Percentiles rank a stretch among this genome's conserved stretches.
These are phyloP conservation scores for Solanum bulbocastanum DNA, from an alignment of 257 asterid species.

Conservation along the genomic window DNA sequence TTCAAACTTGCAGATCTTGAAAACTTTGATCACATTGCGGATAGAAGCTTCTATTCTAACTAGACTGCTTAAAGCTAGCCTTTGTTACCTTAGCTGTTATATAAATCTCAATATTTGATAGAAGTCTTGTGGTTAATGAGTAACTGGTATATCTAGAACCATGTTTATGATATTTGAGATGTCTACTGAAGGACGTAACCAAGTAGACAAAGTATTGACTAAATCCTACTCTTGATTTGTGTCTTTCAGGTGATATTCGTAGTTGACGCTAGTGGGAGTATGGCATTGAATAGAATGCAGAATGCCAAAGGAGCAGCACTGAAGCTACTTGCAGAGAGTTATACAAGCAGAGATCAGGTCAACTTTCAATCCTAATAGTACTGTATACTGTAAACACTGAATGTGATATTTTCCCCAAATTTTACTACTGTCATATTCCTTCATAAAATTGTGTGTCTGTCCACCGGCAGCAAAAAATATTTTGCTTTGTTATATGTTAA, in stretches of 20 bases:
- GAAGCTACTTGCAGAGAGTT: slow-evolving; percentile 91
- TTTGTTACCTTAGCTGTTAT: neutral
- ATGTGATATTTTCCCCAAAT: neutral
- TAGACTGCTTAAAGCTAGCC: neutral
- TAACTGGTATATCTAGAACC: neutral
- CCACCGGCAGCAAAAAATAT: neutral
- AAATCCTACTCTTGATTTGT: neutral
- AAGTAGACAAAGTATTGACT: neutral
- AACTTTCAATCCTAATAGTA: neutral
- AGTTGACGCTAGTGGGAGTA: slow-evolving; percentile 99
- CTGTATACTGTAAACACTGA: neutral
- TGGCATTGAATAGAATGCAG: slow-evolving; percentile 99
- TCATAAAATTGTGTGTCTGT: neutral
- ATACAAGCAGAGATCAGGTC: slow-evolving; percentile 99
- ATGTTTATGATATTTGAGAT: neutral
- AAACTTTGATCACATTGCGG: neutral
- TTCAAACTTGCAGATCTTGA: neutral
- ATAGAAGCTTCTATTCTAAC: neutral
- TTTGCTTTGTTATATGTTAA: neutral
- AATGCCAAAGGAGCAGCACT: slow-evolving; percentile 99
- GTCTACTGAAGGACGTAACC: neutral
- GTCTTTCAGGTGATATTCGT: slow-evolving; percentile 79
- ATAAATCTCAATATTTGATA: neutral
- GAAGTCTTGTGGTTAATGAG: neutral
- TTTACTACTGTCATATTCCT: neutral